Percentiles rank a stretch among this genome's conserved stretches.
Evolutionary conservation across 345 rosid species (phyloP).

Genomic region (Populus davidiana): DNA sequence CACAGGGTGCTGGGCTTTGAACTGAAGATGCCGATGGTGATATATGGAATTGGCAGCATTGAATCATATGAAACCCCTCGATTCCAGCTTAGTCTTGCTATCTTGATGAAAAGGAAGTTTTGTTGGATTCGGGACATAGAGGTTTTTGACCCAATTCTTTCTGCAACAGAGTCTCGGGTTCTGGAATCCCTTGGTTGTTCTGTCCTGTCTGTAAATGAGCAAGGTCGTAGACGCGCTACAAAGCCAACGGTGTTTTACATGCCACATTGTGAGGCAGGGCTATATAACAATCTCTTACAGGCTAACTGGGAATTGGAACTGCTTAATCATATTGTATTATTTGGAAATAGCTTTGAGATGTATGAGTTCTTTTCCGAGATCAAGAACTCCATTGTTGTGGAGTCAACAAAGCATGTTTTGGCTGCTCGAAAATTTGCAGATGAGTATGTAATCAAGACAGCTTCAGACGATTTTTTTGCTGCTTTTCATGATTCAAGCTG

Average conservation of each 20-base stretch:
- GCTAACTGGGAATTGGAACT: slow-evolving; percentile 57
- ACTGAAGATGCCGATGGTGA: slow-evolving; percentile 52
- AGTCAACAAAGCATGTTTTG: slow-evolving; percentile 44
- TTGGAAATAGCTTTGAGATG: slow-evolving; percentile 76
- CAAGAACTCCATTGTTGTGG: slow-evolving; percentile 35
- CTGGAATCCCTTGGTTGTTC: slow-evolving; percentile 66
- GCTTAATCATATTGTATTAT: slow-evolving; percentile 49
- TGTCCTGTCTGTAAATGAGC: slow-evolving; percentile 68
- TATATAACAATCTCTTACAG: slow-evolving; percentile 66
- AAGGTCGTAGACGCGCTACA: slow-evolving; percentile 56
- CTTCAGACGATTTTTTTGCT: slow-evolving; percentile 63
- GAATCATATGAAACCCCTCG: slow-evolving; percentile 75
- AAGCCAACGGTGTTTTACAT: slow-evolving; percentile 77
- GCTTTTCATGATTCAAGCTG: slow-evolving; percentile 89
- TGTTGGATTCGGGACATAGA: slow-evolving; percentile 69
- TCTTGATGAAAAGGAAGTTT: slow-evolving; percentile 68
- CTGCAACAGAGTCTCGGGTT: slow-evolving; percentile 59
- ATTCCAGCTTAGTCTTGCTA: slow-evolving; percentile 67
- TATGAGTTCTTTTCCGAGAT: slow-evolving; percentile 46
- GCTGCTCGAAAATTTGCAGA: slow-evolving; percentile 41
- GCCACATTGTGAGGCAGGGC: slow-evolving; percentile 87
- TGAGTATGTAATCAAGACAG: slow-evolving; percentile 48
- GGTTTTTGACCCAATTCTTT: slow-evolving; percentile 81
- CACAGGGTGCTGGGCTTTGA: slow-evolving; percentile 55
- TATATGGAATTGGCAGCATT: slow-evolving; percentile 84